A percentile compares a stretch with the other conserved stretches of the same genome.
phyloP scores from a whole-genome alignment of 2,329 filamentous ascomycete species.

The Aspergillus tubingensis region DNA sequence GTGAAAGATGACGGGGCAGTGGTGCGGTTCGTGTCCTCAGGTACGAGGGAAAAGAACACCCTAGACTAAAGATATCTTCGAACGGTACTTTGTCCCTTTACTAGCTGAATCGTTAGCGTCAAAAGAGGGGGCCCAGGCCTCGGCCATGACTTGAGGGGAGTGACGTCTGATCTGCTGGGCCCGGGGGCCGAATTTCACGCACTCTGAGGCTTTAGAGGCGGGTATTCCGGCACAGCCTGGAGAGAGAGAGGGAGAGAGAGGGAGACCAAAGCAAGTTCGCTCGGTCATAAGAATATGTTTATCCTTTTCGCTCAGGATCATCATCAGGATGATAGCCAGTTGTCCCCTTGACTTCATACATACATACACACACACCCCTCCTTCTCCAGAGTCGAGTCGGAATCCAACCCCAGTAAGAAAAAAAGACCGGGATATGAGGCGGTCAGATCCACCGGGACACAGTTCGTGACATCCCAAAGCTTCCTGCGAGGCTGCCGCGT shows the following conservation, averaged over 20 bases:
- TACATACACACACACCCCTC: too few species aligned
- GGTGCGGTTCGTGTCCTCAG: not conserved
- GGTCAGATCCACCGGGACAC: not conserved
- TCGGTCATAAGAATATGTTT: constrained; percentile 1
- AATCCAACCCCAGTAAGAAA: not conserved
- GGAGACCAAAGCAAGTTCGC: not conserved
- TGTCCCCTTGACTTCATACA: not conserved
- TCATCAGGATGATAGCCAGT: not conserved
- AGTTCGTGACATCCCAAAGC: not conserved
- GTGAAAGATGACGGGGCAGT: not conserved
- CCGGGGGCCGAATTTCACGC: constrained; percentile 1
- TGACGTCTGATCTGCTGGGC: constrained; percentile 14
- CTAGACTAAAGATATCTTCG: not conserved
- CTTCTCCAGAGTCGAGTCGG: not conserved
- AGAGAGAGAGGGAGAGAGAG: too few species aligned
- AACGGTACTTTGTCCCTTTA: not conserved
- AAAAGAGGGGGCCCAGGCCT: constrained; percentile 4
- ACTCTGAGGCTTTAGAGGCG: constrained; percentile 3
- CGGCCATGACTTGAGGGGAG: constrained; percentile 4
- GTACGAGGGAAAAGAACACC: not conserved
- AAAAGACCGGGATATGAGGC: not conserved
- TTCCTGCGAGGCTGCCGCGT: not conserved
- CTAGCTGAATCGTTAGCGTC: constrained; percentile 1
- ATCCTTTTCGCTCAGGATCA: not conserved
- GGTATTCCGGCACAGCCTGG: constrained; percentile 4